These are phyloP conservation scores for Amphibolis antarctica DNA, from an alignment of 106 monocot genomes.

Conservation along the genomic window DNA sequence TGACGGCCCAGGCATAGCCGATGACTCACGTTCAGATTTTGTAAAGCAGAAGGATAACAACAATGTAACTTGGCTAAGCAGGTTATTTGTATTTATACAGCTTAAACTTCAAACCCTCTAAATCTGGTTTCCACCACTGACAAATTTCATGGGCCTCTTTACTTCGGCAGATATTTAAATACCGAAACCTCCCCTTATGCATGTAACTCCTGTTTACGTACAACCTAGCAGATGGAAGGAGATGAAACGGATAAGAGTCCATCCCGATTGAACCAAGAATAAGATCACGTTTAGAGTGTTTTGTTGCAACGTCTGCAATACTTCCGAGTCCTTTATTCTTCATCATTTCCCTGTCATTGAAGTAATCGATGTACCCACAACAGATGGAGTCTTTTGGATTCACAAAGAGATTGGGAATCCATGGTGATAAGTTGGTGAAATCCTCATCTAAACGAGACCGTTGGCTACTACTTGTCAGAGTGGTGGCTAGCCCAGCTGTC, in stretches of 20 bases:
- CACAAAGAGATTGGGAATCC: constrained; percentile 75
- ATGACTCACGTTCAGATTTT: no score
- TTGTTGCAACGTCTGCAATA: constrained; percentile 75
- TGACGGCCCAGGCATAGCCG: no score
- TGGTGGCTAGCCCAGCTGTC: constrained; percentile 66
- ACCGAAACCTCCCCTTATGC: constrained; percentile 51
- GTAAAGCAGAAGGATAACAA: no score
- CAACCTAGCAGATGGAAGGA: constrained; percentile 80
- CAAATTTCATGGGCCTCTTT: constrained; percentile 76
- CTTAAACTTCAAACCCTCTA: constrained; percentile 40
- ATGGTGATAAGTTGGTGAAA: constrained; percentile 42
- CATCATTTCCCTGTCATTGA: constrained; percentile 69
- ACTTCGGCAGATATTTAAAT: no score
- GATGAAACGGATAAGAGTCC: constrained; percentile 67
- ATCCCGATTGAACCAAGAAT: constrained; percentile 55
- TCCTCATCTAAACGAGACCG: constrained; percentile 25
- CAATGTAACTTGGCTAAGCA: no score
- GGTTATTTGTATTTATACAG: no score
- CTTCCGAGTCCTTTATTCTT: constrained; percentile 59
- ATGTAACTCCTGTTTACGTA: constrained; percentile 47
- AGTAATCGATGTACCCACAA: constrained; percentile 84
- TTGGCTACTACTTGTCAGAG: constrained; percentile 20
- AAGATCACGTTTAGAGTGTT: constrained; percentile 60
- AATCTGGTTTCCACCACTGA: constrained; percentile 82
- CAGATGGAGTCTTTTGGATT: constrained; percentile 80